phyloP scores from a whole-genome alignment of 179 eudicot genomes.

The Corrigiola litoralis region DNA sequence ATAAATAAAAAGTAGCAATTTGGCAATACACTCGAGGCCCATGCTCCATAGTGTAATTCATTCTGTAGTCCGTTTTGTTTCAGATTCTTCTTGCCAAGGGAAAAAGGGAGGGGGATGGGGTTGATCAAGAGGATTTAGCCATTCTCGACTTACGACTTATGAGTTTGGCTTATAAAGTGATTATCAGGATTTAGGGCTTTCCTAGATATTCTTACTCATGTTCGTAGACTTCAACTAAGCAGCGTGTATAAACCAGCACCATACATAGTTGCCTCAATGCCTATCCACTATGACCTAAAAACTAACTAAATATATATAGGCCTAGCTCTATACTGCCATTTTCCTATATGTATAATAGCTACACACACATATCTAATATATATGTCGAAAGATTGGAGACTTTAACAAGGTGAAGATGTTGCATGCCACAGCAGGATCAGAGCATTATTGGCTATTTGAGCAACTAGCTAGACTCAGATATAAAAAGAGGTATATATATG shows the following conservation, averaged over 20 bases:
- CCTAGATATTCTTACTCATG: neutral
- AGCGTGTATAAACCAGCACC: constrained; percentile 16
- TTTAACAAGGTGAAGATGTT: neutral
- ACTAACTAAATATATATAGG: neutral
- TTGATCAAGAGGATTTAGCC: neutral
- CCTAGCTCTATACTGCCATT: neutral
- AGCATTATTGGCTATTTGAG: neutral
- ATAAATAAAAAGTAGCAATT: too few relatives aligned
- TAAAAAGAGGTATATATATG: neutral
- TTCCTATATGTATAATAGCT: neutral
- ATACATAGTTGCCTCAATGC: constrained; percentile 4
- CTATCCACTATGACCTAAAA: neutral
- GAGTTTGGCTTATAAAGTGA: too few relatives aligned
- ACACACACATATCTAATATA: neutral
- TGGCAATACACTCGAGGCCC: too few relatives aligned
- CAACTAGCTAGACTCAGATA: neutral
- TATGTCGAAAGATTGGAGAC: neutral
- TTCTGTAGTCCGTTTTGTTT: too few relatives aligned
- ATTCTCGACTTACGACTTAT: neutral
- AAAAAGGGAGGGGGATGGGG: too few relatives aligned
- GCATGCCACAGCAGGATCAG: neutral
- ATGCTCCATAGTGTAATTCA: too few relatives aligned
- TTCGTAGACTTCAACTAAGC: neutral
- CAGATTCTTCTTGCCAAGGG: too few relatives aligned
- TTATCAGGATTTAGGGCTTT: constrained; percentile 13